Conservation (phyloP, 768 basidiomycete species). For the Roridomyces roridus region DNA sequence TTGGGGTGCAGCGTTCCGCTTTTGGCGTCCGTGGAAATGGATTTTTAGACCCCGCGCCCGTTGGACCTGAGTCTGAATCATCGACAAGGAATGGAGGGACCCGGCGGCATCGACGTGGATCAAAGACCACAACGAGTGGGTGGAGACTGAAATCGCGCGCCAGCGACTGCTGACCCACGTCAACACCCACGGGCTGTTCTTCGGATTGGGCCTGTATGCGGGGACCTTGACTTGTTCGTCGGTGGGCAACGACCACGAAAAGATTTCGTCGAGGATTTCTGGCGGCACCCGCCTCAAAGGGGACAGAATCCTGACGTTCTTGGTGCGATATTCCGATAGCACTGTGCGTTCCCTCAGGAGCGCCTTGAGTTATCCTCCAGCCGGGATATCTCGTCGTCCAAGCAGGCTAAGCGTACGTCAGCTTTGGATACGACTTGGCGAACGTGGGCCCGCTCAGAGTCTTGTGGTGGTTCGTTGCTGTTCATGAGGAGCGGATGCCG, state of each 20-base stretch:
- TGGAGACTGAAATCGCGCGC: background rate
- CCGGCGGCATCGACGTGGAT: background rate
- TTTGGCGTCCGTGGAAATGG: background rate
- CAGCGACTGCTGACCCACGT: constrained; percentile 6
- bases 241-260: background rate
- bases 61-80: background rate
- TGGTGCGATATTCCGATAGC: too few species aligned
- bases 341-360: too few species aligned
- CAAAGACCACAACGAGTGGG: constrained; percentile 6
- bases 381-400: too few species aligned
- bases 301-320: background rate
- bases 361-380: too few species aligned
- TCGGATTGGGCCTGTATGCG: too few species aligned
- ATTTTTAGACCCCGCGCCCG: background rate
- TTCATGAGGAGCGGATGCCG: too few species aligned
- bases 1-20: background rate
- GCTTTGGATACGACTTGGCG: too few species aligned
- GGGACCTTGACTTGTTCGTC: too few species aligned
- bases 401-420: too few species aligned
- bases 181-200: constrained; percentile 3
- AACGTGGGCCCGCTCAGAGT: too few species aligned
- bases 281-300: background rate
- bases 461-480: too few species aligned
- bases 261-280: background rate
- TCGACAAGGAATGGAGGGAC: background rate